Evolutionary conservation across 805 yeast genomes (phyloP), one percentile per base, ranked within the genome.

Genomic region (Cyberlindnera mississippiensis): DNA sequence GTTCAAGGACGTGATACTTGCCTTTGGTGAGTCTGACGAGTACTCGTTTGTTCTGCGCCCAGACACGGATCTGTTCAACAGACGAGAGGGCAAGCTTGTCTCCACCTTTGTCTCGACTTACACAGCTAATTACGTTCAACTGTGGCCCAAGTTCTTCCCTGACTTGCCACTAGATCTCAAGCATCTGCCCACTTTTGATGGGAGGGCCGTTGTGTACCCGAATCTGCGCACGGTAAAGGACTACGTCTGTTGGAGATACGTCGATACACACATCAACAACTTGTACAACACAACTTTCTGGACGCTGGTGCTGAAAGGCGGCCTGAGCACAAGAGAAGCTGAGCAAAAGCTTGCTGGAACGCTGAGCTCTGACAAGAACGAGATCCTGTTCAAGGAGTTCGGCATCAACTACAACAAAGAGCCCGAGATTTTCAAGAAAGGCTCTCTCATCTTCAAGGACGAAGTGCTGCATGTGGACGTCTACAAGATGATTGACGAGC

Each of bases 11-110:
- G 73, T 87, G 1, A 55, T 81, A 9, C 49, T 90, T 60, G 96
- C 96, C 0, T 93, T 84, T 59, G 99, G 99, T 0, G 98, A 93
- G 55, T 83, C 95, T 29, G 99, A 93, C 62, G 99, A 93, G 65
- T 93, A 85, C 59, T 82, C 91, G 12, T 91, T 91, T 61, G 74
- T 91, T 5, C 63, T 93, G 39, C 67, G 79, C 27, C 75, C 72
- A 33, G 69, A 69, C 26, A 79, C 93, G n/a, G 65, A 64, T 2
- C 60, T 91, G 45, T 91, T 83, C 56, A 96, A 90, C 50, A 69
- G 98, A 54, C 66, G 99, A 45, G 90, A 85, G 47, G 66, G 68
- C 62, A 93, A 93, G 60, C 64, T 93, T 26, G 79, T 85, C 0
- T 76, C 93, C 3, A 79, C 95, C 1, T 81, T 93, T 62, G 90